These are phyloP conservation scores for Aspergillus felis DNA, from an alignment of 2,329 filamentous ascomycete genomes.

Conservation along the genomic window DNA sequence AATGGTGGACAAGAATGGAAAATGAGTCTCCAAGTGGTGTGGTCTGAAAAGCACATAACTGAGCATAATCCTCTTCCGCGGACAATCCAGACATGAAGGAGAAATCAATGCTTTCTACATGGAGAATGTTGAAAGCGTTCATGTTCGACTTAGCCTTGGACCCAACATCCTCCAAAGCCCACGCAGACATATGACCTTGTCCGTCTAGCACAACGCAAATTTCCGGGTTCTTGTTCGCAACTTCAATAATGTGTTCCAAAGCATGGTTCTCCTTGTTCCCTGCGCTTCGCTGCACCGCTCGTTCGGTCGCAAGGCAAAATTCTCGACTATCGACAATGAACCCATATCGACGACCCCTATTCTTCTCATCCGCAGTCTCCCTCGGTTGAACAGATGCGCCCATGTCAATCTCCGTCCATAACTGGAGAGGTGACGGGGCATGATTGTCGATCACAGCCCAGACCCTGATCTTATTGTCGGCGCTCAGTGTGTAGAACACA, in stretches of 20 bases:
- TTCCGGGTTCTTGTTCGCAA: constrained; percentile 81
- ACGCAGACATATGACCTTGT: constrained; percentile 82
- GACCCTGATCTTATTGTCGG: constrained; percentile 73
- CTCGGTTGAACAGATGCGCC: constrained; percentile 63
- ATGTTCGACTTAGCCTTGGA: constrained; percentile 62
- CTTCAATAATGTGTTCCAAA: constrained; percentile 77
- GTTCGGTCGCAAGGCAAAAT: constrained; percentile 72
- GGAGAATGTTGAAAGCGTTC: constrained; percentile 80
- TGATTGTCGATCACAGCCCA: constrained; percentile 77
- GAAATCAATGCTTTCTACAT: constrained; percentile 60
- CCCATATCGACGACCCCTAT: constrained; percentile 57
- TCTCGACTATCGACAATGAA: constrained; percentile 81
- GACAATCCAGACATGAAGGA: constrained; percentile 31
- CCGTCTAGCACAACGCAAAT: constrained; percentile 82
- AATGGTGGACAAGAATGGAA: constrained; percentile 74
- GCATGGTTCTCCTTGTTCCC: constrained; percentile 63
- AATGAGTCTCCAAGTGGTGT: constrained; percentile 58
- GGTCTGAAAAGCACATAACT: constrained; percentile 70
- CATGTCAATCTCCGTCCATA: constrained; percentile 80
- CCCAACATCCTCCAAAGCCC: constrained; percentile 84
- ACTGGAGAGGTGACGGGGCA: constrained; percentile 66
- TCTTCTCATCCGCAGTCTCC: constrained; percentile 36
- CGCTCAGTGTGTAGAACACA: constrained; percentile 83
- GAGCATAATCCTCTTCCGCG: constrained; percentile 54
- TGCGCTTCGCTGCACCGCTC: constrained; percentile 63